Evolutionary conservation across 31 red algal genomes (phyloP), one percentile per base, ranked within the genome.

Genomic region (Endocladia muricata): DNA sequence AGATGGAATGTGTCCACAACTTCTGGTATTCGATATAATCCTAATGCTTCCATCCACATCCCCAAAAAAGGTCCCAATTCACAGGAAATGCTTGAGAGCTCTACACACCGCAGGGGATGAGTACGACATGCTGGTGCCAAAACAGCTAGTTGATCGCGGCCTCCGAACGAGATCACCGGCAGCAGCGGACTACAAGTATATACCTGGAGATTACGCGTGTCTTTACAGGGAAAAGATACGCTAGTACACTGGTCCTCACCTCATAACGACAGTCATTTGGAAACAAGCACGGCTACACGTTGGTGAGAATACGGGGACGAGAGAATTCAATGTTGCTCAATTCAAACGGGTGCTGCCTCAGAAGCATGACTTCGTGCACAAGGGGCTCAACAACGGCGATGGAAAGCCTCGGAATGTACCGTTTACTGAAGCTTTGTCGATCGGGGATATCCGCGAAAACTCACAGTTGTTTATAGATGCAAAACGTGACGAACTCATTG

Each of bases 11-110:
- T 23, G 37, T 13, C 73, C 75, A n/a, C 25, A 26, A 59, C 39
- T 79, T n/a, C 55, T 79, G 31, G 75, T 79, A 5, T 79, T 66
- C 31, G 75, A 60, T 31, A 2, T 79, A 36, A 15, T 79, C n/a
- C 57, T 60, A 36, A 44, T 3, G 41, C 3, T 58, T 25, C 75
- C 57, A 56, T 13, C 22, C 34, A 32, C 37, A 35, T n/a, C 71
- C 17, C 71, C 71, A 30, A 25, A 42, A 39, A 42, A 47, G 6
- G 43, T 44, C 40, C 67, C 67, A 25, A 47, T 21, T 9, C 67
- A 71, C 35, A 3, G 38, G 4, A 32, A 76, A 58, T 26, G 71
- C 37, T 43, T 58, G 2, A 35, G 51, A 13, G 54, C 54, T 13
- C 31, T 57, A 54, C 34, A 3, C 25, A 3, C 71, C 19, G 49